Base-by-base conservation (phyloP, 495 filamentous ascomycete species). In the Penicillium salamii region DNA sequence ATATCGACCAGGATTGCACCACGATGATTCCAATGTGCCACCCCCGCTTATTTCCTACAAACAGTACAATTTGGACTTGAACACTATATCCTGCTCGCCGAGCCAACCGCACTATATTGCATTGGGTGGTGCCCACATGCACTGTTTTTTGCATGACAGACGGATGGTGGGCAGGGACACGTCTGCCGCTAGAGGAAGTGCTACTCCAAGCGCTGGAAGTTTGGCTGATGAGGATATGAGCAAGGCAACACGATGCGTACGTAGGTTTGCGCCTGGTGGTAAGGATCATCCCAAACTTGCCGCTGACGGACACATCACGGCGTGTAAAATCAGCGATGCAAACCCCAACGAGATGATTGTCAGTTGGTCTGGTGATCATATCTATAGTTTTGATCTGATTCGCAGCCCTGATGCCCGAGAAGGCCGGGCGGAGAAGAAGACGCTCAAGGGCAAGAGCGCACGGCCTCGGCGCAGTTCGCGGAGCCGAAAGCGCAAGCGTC, bases 71-170 rank as follows among this genome's bases (percentile, higher is more conserved):
- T 68, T 90, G 12, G 86, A 90, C 49, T 70, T 90, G 14, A 89
- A 89, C 58, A 88, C 82, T 2, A 85, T 90, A 14, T 88, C 86
- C 7, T 89, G 86, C 61, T 87, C 85, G 7, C 73, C 81, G 3
- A 82, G 75, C 39, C 86, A 89, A 47, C 86, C 86, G 20, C 83
- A 89, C 57, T 90, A 89, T 59, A 88, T 90, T 54, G 86, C 86
- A 2, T 68, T 90, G 14, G 86, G 86, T 21, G 86, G 86, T 20
- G 79, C 82, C 1, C 86, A 89, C 62, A 72, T 84, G 13, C 82
- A 90, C 55, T 87, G 85, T 60, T 89, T 89, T 62, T 74, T 90
- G 31, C 86, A 90, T 57, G 86, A 90, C 58, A 72, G 86, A 39
- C 80, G 86, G 23, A 89, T 90, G 86, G 65, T 82, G 26, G 86